Evolutionary conservation across 2,329 filamentous ascomycete genomes (phyloP).

Genomic region (Xylariaceae sp.): DNA sequence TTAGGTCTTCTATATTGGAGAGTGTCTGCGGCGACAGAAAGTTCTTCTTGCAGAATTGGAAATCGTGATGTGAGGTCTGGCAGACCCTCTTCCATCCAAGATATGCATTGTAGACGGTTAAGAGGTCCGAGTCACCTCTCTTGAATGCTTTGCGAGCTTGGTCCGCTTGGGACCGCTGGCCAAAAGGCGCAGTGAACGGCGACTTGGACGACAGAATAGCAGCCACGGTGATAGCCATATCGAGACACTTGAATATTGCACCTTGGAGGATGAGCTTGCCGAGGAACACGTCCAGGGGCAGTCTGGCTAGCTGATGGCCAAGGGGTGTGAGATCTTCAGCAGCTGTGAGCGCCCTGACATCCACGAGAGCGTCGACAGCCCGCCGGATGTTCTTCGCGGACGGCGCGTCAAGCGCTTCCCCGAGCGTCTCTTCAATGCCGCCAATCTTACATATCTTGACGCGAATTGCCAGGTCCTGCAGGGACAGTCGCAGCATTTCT

Average conservation of each 20-base stretch:
- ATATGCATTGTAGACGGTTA: constrained; percentile 94
- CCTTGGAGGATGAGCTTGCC: constrained; percentile 88
- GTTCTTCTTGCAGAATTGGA: constrained; percentile 89
- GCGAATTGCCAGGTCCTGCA: constrained; percentile 90
- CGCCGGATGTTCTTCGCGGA: constrained; percentile 87
- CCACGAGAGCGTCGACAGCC: constrained; percentile 85
- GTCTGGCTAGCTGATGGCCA: constrained; percentile 75
- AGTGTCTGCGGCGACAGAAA: constrained; percentile 86
- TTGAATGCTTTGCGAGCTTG: constrained; percentile 71
- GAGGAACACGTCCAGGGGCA: constrained; percentile 89
- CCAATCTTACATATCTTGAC: constrained; percentile 97
- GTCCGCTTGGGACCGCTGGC: constrained; percentile 75
- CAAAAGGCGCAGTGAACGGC: constrained; percentile 81
- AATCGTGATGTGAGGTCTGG: constrained; percentile 65
- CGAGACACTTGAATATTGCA: constrained; percentile 80
- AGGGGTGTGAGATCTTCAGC: constrained; percentile 80
- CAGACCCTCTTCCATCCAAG: constrained; percentile 79
- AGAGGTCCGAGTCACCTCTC: constrained; percentile 79
- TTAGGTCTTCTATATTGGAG: constrained; percentile 88
- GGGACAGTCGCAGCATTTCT: constrained; percentile 86
- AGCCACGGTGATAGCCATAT: constrained; percentile 85
- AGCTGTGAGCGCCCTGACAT: constrained; percentile 80
- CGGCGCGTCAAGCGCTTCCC: constrained; percentile 82
- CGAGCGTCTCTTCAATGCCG: constrained; percentile 82
- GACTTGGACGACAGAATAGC: constrained; percentile 93